A percentile compares a stretch with the other conserved stretches of the same genome.
Evolutionary conservation across 108 stramenopile genomes (phyloP).

Genomic region (Fragilariopsis cylindrus): DNA sequence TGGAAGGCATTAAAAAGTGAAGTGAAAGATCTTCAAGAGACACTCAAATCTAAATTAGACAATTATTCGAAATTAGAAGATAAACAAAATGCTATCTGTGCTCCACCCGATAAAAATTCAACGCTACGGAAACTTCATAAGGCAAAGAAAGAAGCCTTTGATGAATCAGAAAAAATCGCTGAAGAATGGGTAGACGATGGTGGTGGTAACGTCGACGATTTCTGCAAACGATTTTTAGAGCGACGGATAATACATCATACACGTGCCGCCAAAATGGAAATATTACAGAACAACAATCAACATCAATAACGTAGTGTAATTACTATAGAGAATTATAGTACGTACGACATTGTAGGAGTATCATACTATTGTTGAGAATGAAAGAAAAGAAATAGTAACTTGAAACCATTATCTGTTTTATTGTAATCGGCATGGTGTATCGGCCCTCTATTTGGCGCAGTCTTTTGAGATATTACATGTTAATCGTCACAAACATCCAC

Average conservation of each 20-base stretch:
- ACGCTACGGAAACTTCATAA: slow-evolving; percentile 46
- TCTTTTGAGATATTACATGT: too few relatives aligned
- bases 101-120: slow-evolving; percentile 44
- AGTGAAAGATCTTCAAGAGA: slow-evolving; percentile 42
- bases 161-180: slow-evolving; percentile 65
- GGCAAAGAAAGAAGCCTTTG: slow-evolving; percentile 65
- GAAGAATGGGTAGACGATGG: slow-evolving; percentile 70
- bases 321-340: neutral
- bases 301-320: neutral
- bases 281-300: slow-evolving; percentile 20
- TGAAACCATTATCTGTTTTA: too few relatives aligned
- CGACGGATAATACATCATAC: slow-evolving; percentile 57
- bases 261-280: slow-evolving; percentile 72
- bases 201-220: slow-evolving; percentile 48
- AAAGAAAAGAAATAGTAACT: too few relatives aligned
- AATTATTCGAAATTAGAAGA: slow-evolving; percentile 51
- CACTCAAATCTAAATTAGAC: slow-evolving; percentile 45
- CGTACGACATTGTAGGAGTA: too few relatives aligned
- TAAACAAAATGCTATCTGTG: slow-evolving; percentile 46
- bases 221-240: slow-evolving; percentile 65
- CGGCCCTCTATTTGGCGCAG: too few relatives aligned
- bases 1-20: slow-evolving; percentile 37
- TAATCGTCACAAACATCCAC: too few relatives aligned
- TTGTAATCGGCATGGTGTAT: too few relatives aligned
- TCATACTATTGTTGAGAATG: too few relatives aligned